phyloP scores from a whole-genome alignment of 257 asterid genomes.

The Solanum dulcamara region DNA sequence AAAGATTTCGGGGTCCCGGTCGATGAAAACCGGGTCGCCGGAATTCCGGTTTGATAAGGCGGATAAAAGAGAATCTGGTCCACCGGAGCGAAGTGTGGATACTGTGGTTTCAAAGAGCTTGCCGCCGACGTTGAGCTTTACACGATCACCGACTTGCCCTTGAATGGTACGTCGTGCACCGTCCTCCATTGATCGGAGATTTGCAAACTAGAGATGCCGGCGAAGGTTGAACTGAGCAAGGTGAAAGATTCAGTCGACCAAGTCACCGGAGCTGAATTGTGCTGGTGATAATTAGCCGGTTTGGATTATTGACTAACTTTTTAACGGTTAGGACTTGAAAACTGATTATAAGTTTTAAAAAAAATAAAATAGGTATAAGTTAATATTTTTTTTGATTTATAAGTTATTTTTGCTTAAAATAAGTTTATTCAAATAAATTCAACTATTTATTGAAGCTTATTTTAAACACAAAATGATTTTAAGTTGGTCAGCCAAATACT shows the following conservation, averaged over 20 bases:
- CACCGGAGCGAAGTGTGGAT: conserved; percentile 75
- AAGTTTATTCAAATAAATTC: no score
- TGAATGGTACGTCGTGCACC: neutral
- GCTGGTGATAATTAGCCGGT: no score
- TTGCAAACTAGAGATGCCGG: neutral
- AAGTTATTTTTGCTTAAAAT: no score
- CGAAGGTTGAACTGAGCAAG: neutral
- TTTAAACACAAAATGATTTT: no score
- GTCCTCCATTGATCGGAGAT: conserved; percentile 26
- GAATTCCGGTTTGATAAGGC: conserved; percentile 51
- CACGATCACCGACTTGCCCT: conserved; percentile 33
- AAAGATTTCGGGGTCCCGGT: conserved; percentile 93
- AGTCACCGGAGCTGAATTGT: neutral
- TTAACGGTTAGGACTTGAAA: no score
- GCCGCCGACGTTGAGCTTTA: conserved; percentile 92
- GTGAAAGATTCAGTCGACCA: neutral
- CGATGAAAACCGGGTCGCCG: conserved; percentile 62
- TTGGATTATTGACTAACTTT: no score
- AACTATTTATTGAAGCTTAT: no score
- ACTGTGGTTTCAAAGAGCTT: conserved; percentile 86
- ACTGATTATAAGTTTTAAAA: no score
- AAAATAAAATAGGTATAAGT: no score
- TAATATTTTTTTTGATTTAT: no score
- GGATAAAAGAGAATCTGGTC: conserved; percentile 65
- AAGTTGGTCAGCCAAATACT: no score